Percentiles rank a stretch among this genome's conserved stretches.
phyloP scores from a whole-genome alignment of 257 asterid species.

The Solanum microdontum region DNA sequence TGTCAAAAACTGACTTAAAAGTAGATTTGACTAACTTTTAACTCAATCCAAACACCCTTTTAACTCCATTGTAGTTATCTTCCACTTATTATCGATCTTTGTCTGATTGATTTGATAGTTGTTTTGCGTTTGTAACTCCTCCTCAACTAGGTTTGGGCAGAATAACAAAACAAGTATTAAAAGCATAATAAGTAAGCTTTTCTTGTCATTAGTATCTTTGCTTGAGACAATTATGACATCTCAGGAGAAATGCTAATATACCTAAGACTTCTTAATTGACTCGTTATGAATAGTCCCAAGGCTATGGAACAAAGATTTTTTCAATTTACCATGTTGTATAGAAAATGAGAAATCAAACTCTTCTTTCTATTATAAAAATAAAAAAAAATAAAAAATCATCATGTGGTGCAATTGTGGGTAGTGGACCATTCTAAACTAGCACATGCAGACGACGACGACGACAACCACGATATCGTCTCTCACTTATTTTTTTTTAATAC shows the following conservation, averaged over 20 bases:
- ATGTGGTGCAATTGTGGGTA: constrained; percentile 5
- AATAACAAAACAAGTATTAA: background rate
- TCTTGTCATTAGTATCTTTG: background rate
- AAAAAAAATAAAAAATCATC: background rate
- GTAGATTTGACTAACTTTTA: no score
- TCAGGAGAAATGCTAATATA: background rate
- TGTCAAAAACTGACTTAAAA: no score
- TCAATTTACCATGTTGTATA: background rate
- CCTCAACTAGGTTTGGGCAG: background rate
- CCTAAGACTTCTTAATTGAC: background rate
- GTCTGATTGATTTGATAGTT: background rate
- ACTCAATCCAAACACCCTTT: no score
- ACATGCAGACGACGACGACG: constrained; percentile 4
- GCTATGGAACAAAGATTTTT: background rate
- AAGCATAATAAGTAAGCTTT: background rate
- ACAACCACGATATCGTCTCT: constrained; percentile 6
- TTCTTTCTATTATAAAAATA: background rate
- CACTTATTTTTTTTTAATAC: background rate
- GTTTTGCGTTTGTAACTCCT: background rate
- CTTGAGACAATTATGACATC: background rate
- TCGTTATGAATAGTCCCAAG: background rate
- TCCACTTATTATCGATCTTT: background rate
- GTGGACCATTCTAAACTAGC: constrained; percentile 24
- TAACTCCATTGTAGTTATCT: background rate
- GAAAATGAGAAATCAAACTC: background rate